Evolutionary conservation across 2,329 filamentous ascomycete species (phyloP).

Genomic region (Beauveria australis): DNA sequence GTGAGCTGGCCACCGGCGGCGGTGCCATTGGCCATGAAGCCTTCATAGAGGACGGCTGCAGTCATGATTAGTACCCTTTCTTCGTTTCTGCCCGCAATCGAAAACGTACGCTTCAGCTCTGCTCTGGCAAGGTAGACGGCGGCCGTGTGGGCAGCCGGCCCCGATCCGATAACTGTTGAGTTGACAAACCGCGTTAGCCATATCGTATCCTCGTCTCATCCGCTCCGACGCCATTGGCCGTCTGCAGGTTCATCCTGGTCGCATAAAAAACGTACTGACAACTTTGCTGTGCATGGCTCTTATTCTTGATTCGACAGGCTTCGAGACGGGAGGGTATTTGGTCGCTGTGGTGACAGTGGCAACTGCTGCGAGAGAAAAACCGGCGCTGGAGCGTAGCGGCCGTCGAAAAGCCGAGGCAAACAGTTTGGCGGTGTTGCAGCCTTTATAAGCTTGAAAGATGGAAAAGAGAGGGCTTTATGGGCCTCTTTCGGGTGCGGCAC

Average conservation of each 20-base stretch:
- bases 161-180: slow-evolving; percentile 69
- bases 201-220: neutral
- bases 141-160: slow-evolving; percentile 93
- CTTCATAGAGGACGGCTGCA: slow-evolving; percentile 83
- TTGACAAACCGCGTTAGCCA: neutral
- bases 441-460: neutral
- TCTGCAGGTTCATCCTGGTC: neutral
- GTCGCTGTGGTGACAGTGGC: slow-evolving; percentile 39
- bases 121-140: slow-evolving; percentile 93
- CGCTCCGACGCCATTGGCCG: neutral
- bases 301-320: slow-evolving; percentile 25
- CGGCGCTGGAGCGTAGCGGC: slow-evolving; percentile 65
- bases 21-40: slow-evolving; percentile 94
- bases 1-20: slow-evolving; percentile 95
- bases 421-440: slow-evolving; percentile 63
- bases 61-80: slow-evolving; percentile 10
- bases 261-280: slow-evolving; percentile 56
- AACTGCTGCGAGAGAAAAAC: slow-evolving; percentile 65
- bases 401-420: slow-evolving; percentile 77
- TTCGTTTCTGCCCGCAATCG: neutral
- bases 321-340: slow-evolving; percentile 2
- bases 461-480: slow-evolving; percentile 8
- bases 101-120: slow-evolving; percentile 68
- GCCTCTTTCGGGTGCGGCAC: neutral
- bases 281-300: slow-evolving; percentile 86